Base-by-base conservation (phyloP, 768 basidiomycete genomes). In the Kwoniella sp. region DNA sequence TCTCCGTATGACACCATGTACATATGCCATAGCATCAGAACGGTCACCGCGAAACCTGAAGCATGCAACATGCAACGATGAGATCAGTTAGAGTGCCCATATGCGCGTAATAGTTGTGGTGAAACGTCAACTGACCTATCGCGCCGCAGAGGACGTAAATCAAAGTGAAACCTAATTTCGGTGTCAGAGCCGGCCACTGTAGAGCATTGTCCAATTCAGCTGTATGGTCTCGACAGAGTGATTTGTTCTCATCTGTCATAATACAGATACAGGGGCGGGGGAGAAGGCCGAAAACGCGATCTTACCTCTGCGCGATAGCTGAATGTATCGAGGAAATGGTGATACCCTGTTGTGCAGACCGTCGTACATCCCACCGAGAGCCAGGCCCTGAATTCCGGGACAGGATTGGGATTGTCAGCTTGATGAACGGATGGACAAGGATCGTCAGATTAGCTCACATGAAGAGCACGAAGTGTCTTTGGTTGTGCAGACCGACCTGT, bases 401-500 rank as follows among this genome's bases (percentile, higher is more conserved):
- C 26, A 8, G 50, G 52, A 59, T 55, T n/a, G n/a, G n/a, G n/a
- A n/a, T n/a, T n/a, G n/a, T n/a, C n/a, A n/a, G n/a, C n/a, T n/a
- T n/a, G n/a, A n/a, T n/a, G n/a, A n/a, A n/a, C n/a, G n/a, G n/a
- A n/a, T n/a, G n/a, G 15, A 17, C 17, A 21, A 8, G 46, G 8
- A 47, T 51, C 12, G 53, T 19, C n/a, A 44, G 40, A 44, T 44
- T 27, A 81, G 17, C 88, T 59, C 67, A 91, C 91, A 98, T 89
- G 84, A 98, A 99, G 51, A 98, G 82, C 40, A 95, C 85, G 72
- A 99, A 99, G 81, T 97, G 92, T 0, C 95, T 87, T 76, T 97
- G 94, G 71, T 98, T 99, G 77, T 95, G 84, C 7, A 98, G 79
- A 12, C 95, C 95, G 48, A 99, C 80, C 80, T 81, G 58, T 46